Percentiles rank a stretch among this genome's conserved stretches.
These are phyloP conservation scores for Myrica gale DNA, from an alignment of 306 rosid species.

Conservation along the genomic window DNA sequence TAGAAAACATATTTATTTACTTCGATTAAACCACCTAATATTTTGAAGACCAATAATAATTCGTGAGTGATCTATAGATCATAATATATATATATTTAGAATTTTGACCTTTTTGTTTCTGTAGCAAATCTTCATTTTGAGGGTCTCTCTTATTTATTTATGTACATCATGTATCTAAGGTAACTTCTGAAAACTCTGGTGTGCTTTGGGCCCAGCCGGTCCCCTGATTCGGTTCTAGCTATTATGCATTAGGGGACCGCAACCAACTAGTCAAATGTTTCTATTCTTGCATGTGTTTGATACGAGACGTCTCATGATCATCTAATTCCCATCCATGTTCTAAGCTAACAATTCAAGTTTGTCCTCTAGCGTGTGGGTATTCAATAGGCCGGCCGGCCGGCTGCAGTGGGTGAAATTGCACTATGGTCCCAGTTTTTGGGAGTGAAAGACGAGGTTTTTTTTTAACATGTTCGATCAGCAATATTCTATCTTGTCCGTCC, in stretches of 20 bases:
- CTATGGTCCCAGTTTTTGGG: slow-evolving; percentile 36
- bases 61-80: no score
- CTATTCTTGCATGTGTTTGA: slow-evolving; percentile 32
- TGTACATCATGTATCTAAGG: no score
- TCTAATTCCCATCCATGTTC: slow-evolving; percentile 17
- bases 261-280: slow-evolving; percentile 40
- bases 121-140: no score
- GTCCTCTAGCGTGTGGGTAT: slow-evolving; percentile 17
- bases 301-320: slow-evolving; percentile 10
- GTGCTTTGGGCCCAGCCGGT: background rate
- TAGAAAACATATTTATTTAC: no score
- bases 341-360: slow-evolving; percentile 27
- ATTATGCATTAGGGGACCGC: slow-evolving; percentile 42
- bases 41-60: no score
- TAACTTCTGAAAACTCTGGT: background rate
- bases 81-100: no score
- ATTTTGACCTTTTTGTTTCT: no score
- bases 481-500: no score
- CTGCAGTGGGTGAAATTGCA: background rate
- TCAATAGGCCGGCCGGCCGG: no score
- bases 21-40: no score
- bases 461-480: no score
- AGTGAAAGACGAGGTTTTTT: background rate
- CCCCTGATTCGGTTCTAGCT: background rate
- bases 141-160: no score